A percentile compares a stretch with the other conserved stretches of the same genome.
These are phyloP conservation scores for Metschnikowia cubensis DNA, from an alignment of 805 yeast genomes.

Conservation along the genomic window DNA sequence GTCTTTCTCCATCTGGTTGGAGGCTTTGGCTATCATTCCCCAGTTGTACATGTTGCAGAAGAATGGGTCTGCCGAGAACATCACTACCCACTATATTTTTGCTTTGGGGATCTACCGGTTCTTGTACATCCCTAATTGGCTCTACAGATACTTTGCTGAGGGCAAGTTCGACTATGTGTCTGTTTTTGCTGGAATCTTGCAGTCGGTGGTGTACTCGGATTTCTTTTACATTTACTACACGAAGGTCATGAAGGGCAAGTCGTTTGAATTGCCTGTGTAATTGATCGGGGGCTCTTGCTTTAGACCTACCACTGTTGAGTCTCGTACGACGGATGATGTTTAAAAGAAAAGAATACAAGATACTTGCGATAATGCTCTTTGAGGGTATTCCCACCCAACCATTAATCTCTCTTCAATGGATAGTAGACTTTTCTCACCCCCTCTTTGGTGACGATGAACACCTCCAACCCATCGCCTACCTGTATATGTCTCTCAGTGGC, in stretches of 20 bases:
- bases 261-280: slow-evolving; percentile 65
- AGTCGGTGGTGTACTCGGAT: slow-evolving; percentile 87
- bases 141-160: slow-evolving; percentile 74
- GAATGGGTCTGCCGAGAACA: slow-evolving; percentile 80
- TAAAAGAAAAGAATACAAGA: background rate
- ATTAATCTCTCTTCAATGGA: slow-evolving; percentile 83
- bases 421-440: slow-evolving; percentile 81
- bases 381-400: background rate
- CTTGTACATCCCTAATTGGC: slow-evolving; percentile 91
- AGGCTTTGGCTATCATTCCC: slow-evolving; percentile 86
- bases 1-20: slow-evolving; percentile 92
- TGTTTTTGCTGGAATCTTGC: slow-evolving; percentile 75
- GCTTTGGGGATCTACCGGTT: slow-evolving; percentile 90
- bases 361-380: background rate
- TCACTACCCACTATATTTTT: slow-evolving; percentile 90
- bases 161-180: slow-evolving; percentile 65
- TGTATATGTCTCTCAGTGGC: slow-evolving; percentile 98
- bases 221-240: slow-evolving; percentile 89
- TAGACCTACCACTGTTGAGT: no score
- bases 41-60: slow-evolving; percentile 87
- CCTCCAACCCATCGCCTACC: slow-evolving; percentile 95
- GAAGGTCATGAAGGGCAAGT: slow-evolving; percentile 71
- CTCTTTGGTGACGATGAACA: slow-evolving; percentile 85
- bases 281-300: no score
- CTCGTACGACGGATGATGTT: no score